These are phyloP conservation scores for Phytophthora idaei DNA, from an alignment of 352 stramenopile species.

Conservation along the genomic window DNA sequence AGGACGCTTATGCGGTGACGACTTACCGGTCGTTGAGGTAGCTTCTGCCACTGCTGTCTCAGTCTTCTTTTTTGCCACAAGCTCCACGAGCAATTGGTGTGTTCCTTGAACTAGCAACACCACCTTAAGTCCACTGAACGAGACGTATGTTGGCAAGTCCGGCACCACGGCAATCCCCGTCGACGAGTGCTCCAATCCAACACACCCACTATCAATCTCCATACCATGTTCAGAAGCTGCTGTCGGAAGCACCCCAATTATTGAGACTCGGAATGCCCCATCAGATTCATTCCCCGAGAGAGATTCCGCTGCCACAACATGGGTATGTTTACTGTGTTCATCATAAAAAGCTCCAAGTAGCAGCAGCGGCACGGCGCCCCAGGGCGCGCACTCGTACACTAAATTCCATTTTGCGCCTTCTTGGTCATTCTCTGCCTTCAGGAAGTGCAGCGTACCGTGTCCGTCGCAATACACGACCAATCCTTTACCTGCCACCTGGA, in stretches of 20 bases:
- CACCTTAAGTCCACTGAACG: constrained; percentile 50
- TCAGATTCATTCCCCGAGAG: constrained; percentile 53
- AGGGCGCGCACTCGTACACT: constrained; percentile 61
- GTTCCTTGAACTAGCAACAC: constrained; percentile 66
- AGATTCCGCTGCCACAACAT: constrained; percentile 53
- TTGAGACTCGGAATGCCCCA: constrained; percentile 56
- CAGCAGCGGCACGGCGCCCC: constrained; percentile 42
- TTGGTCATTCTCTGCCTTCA: constrained; percentile 42
- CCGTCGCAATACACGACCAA: constrained; percentile 74
- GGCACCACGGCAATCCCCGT: constrained; percentile 53
- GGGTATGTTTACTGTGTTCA: constrained; percentile 42
- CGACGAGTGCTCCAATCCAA: constrained; percentile 47
- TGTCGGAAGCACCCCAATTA: constrained; percentile 39
- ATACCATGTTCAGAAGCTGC: constrained; percentile 30
- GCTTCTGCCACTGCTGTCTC: background rate
- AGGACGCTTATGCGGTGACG: constrained; percentile 50
- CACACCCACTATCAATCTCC: constrained; percentile 38
- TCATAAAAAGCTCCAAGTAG: constrained; percentile 59
- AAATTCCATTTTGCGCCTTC: constrained; percentile 42
- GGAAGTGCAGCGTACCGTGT: constrained; percentile 54
- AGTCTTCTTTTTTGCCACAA: constrained; percentile 22
- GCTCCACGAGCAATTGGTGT: constrained; percentile 55
- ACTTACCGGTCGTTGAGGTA: constrained; percentile 3
- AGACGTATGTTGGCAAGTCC: constrained; percentile 59
- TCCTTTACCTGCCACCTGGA: constrained; percentile 65